These are phyloP conservation scores for Eremochloa ophiuroides DNA, from an alignment of 176 grass and related monocot genomes.

Conservation along the genomic window DNA sequence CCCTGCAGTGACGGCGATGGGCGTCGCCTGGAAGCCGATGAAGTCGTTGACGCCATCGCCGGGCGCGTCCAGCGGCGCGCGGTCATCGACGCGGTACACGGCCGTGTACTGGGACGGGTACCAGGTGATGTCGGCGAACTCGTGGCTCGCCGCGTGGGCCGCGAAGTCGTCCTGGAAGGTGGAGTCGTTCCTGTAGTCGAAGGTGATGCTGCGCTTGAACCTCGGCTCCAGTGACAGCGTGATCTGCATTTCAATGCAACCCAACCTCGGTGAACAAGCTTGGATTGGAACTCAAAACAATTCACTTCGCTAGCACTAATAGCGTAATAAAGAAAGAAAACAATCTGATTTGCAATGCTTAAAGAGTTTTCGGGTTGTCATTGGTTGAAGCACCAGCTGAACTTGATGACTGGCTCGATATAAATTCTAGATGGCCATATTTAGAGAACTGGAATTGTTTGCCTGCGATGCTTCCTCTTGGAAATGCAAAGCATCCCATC, in stretches of 20 bases:
- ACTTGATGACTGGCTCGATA: not conserved
- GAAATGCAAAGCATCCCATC: no score
- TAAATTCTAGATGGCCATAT: not conserved
- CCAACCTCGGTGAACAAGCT: no score
- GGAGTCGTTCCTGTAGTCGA: constrained; percentile 48
- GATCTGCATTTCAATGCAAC: constrained; percentile 52
- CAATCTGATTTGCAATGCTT: no score
- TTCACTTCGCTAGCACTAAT: not conserved
- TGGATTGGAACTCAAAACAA: not conserved
- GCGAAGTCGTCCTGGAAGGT: constrained; percentile 57
- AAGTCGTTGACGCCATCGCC: constrained; percentile 73
- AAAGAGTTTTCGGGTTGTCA: no score
- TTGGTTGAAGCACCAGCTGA: no score
- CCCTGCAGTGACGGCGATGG: constrained; percentile 1
- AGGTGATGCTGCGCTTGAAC: constrained; percentile 82
- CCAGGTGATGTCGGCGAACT: constrained; percentile 87
- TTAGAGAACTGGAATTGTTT: not conserved
- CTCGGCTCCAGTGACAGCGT: constrained; percentile 68
- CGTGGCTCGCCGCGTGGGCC: constrained; percentile 46
- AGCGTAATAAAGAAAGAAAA: not conserved
- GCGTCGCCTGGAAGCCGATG: constrained; percentile 64
- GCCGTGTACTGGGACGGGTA: constrained; percentile 69
- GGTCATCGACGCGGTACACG: constrained; percentile 60
- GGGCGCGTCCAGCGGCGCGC: constrained; percentile 32
- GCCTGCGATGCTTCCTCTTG: no score